Evolutionary conservation across 257 asterid genomes (phyloP).

Genomic region (Vinca minor): DNA sequence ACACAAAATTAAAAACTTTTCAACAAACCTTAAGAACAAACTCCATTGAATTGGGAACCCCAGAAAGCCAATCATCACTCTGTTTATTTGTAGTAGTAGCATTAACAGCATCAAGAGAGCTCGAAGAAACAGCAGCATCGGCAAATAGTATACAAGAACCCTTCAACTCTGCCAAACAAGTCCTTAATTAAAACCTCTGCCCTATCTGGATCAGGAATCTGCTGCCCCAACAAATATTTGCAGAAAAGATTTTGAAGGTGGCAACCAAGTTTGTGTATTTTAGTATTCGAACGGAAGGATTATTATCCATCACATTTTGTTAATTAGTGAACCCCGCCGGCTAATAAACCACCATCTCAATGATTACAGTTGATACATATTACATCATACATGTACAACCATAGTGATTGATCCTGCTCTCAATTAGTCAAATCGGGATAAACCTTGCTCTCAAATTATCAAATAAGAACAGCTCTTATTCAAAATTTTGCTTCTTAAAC

Average conservation of each 20-base stretch:
- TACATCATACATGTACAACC: too few relatives aligned
- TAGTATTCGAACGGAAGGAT: too few relatives aligned
- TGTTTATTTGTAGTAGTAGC: conserved; percentile 45
- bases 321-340: too few relatives aligned
- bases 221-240: conserved; percentile 73
- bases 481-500: conserved; percentile 4
- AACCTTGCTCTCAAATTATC: too few relatives aligned
- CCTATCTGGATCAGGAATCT: conserved; percentile 50
- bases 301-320: too few relatives aligned
- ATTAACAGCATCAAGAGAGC: conserved; percentile 42
- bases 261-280: too few relatives aligned
- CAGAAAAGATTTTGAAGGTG: too few relatives aligned
- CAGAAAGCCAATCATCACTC: conserved; percentile 95
- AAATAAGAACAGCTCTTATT: not conserved
- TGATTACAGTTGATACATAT: too few relatives aligned
- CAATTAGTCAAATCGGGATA: too few relatives aligned
- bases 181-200: conserved; percentile 44
- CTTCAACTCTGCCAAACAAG: conserved; percentile 66
- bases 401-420: too few relatives aligned
- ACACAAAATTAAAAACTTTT: too few relatives aligned
- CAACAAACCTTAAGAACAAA: conserved; percentile 73
- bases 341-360: too few relatives aligned
- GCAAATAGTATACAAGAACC: conserved; percentile 80
- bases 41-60: conserved; percentile 88
- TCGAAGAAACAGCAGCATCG: conserved; percentile 73